Evolutionary conservation across 805 yeast species (phyloP).

Genomic region (Maudiozyma turicensis): DNA sequence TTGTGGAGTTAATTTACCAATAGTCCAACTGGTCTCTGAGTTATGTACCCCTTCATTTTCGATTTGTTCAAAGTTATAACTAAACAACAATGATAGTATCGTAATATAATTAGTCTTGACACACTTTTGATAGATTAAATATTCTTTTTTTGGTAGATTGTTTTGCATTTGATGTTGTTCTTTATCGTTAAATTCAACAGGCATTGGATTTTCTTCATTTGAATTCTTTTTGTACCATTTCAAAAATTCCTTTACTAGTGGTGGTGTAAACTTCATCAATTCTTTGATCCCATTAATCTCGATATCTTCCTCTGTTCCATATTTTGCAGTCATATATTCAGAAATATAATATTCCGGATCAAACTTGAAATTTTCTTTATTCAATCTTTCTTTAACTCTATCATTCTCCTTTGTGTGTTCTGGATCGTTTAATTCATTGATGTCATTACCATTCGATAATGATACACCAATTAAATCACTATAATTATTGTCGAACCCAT

Average conservation of each 20-base stretch:
- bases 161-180: conserved; percentile 61
- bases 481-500: conserved; percentile 76
- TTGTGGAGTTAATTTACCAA: conserved; percentile 81
- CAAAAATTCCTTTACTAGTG: conserved; percentile 34
- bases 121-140: conserved; percentile 36
- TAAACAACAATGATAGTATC: conserved; percentile 58
- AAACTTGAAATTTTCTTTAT: conserved; percentile 63
- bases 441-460: conserved; percentile 74
- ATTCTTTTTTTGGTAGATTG: conserved; percentile 51
- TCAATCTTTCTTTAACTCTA: conserved; percentile 55
- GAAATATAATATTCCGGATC: conserved; percentile 86
- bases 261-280: conserved; percentile 45
- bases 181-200: conserved; percentile 44
- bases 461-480: conserved; percentile 54
- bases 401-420: conserved; percentile 52
- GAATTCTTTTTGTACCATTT: conserved; percentile 39
- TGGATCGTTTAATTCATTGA: conserved; percentile 78
- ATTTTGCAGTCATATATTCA: conserved; percentile 55
- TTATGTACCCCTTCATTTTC: conserved; percentile 63
- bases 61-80: conserved; percentile 64
- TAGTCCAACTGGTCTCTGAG: conserved; percentile 88
- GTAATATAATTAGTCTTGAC: conserved; percentile 51
- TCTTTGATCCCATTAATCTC: conserved; percentile 33
- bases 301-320: conserved; percentile 47
- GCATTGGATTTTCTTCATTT: conserved; percentile 27